Evolutionary conservation across 345 rosid genomes (phyloP), one percentile per base, ranked within the genome.

Genomic region (Arabis alpina): DNA sequence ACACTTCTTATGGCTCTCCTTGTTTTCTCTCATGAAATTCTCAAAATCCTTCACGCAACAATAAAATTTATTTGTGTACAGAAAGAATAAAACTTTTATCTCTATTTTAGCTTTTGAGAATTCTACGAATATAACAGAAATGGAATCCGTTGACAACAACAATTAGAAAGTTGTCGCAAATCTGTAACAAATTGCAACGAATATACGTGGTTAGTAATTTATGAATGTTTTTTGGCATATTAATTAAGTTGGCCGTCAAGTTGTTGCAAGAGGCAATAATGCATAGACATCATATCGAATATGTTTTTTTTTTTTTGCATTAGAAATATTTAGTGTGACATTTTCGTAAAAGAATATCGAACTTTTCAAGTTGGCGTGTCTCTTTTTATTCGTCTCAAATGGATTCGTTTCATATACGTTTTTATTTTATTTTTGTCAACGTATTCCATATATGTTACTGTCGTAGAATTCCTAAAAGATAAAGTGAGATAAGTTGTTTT

Each of bases 1-100:
- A 43, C 25, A 67, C 56, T 74, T 74, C 32, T 67, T 67, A 52
- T 74, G 72, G 68, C 55, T 66, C 77, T 72, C 71, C 64, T 65
- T 48, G 6, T 9, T 64, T 65, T 39, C 44, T 6, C 27, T 49
- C 54, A 41, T 66, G 14, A 43, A 40, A 32, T 66, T 52, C 42
- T 32, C 56, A 52, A 16, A 19, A 24, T 44, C 52, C 68, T 59
- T 57, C 36, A 74, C 77, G 77, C 77, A 51, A 66, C 71, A 37
- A 19, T 24, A 57, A 28, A 19, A 37, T n/a, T 23, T 64, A 34
- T 30, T 11, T 27, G 13, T 44, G 15, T 10, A 50, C 15, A 37
- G 0, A 27, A 6, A 27, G 3, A 58, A 58, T 44, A 11, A 19
- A n/a, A 27, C 15, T 53, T 6, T 15, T 5, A 39, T 70, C 43